phyloP scores from a whole-genome alignment of 208 protist species.

The Trypanosoma grayi region DNA sequence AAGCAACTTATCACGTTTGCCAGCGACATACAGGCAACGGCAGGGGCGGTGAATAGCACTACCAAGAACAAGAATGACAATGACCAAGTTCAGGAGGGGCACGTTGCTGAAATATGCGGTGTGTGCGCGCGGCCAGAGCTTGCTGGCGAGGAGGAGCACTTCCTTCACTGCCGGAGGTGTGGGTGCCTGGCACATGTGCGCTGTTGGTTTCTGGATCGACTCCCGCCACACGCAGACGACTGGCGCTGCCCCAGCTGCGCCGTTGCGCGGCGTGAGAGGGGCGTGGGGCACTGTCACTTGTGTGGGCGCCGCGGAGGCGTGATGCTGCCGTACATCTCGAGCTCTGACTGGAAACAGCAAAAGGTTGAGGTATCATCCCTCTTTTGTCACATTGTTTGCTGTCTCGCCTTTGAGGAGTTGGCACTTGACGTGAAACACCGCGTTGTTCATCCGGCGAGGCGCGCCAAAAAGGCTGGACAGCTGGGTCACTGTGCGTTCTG shows the following conservation, averaged over 20 bases:
- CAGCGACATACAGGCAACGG: neutral
- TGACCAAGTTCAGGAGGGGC: neutral
- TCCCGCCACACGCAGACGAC: slow-evolving; percentile 29
- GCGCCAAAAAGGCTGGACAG: slow-evolving; percentile 34
- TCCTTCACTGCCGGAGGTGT: slow-evolving; percentile 50
- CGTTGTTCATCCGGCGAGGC: slow-evolving; percentile 12
- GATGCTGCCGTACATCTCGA: slow-evolving; percentile 41
- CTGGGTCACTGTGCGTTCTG: slow-evolving; percentile 58
- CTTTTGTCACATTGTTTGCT: slow-evolving; percentile 64
- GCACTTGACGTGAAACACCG: slow-evolving; percentile 23
- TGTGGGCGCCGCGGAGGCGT: slow-evolving; percentile 63
- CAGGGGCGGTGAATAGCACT: neutral
- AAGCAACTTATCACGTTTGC: slow-evolving; percentile 32
- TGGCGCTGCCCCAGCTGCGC: slow-evolving; percentile 68
- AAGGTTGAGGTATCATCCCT: neutral
- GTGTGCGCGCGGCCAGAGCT: slow-evolving; percentile 17
- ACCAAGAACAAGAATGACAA: slow-evolving; percentile 9
- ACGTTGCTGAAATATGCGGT: slow-evolving; percentile 5
- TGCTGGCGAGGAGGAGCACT: slow-evolving; percentile 2
- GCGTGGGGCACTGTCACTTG: slow-evolving; percentile 31
- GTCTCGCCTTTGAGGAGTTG: slow-evolving; percentile 55
- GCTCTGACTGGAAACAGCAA: slow-evolving; percentile 7
- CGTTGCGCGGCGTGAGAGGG: slow-evolving; percentile 27
- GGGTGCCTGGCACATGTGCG: slow-evolving; percentile 45
- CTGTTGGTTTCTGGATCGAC: slow-evolving; percentile 56